These are phyloP conservation scores for Neofusicoccum sp. DNA, from an alignment of 2,329 filamentous ascomycete genomes.

Conservation along the genomic window DNA sequence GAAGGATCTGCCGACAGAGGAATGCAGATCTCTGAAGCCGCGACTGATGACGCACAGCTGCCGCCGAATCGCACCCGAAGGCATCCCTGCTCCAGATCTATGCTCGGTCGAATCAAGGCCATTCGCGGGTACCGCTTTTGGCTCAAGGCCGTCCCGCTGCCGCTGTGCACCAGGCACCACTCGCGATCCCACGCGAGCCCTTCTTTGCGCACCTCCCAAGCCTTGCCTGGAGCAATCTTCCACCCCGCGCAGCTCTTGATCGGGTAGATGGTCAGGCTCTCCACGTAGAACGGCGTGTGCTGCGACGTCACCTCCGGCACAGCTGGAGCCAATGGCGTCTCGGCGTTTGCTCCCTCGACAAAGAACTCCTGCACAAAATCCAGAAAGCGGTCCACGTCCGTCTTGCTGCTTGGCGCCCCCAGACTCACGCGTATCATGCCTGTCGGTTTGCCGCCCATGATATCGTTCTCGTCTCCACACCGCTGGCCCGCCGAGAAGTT, in stretches of 20 bases:
- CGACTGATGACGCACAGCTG: conserved; percentile 30
- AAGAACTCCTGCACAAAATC: conserved; percentile 60
- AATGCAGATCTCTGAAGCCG: conserved; percentile 35
- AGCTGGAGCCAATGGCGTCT: conserved; percentile 22
- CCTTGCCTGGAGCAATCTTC: conserved; percentile 58
- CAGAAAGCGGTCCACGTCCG: conserved; percentile 71
- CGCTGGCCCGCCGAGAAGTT: conserved; percentile 84
- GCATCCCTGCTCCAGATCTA: conserved; percentile 68
- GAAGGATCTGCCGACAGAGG: conserved; percentile 68
- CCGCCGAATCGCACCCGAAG: conserved; percentile 60
- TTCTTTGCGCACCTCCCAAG: conserved; percentile 78
- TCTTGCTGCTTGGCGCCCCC: conserved; percentile 80
- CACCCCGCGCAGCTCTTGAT: conserved; percentile 93
- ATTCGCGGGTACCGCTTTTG: conserved; percentile 88
- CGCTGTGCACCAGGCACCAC: conserved; percentile 90
- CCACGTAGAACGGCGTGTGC: conserved; percentile 40
- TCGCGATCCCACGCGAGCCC: conserved; percentile 93
- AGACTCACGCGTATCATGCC: conserved; percentile 83
- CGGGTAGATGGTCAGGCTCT: conserved; percentile 67
- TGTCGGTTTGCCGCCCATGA: conserved; percentile 80
- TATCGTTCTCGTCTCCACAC: conserved; percentile 79
- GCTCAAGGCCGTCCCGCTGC: conserved; percentile 78
- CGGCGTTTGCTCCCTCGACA: conserved; percentile 29
- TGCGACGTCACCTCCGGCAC: conserved; percentile 21
- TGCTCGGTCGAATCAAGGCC: conserved; percentile 72